phyloP scores from a whole-genome alignment of 2,329 filamentous ascomycete genomes.

The Mollisia scopiformis region DNA sequence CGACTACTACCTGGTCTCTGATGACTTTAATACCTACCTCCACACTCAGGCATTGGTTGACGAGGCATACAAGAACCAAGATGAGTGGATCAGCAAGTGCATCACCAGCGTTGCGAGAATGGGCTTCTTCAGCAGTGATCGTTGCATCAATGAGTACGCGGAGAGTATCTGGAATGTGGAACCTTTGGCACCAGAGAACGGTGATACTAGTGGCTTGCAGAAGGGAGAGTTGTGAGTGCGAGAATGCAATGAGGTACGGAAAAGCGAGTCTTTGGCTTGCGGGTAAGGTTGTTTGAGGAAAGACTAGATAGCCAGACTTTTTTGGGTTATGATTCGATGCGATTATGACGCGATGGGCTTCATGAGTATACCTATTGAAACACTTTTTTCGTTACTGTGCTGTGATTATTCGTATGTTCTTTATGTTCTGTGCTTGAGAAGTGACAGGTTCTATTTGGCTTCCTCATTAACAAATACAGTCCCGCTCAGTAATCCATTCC shows the following conservation, averaged over 20 bases:
- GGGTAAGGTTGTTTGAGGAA: neutral
- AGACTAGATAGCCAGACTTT: neutral
- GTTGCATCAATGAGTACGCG: slow-evolving; percentile 96
- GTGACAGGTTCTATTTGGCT: no score
- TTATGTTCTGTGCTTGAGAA: no score
- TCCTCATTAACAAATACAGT: no score
- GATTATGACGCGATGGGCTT: no score
- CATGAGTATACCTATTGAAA: neutral
- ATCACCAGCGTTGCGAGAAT: slow-evolving; percentile 89
- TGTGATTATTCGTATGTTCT: neutral
- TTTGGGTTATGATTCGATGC: neutral
- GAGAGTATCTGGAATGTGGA: slow-evolving; percentile 98
- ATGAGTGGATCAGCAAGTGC: slow-evolving; percentile 88
- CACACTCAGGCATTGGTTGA: slow-evolving; percentile 91
- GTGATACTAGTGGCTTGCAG: slow-evolving; percentile 18
- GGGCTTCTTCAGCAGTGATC: slow-evolving; percentile 96
- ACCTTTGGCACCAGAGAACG: slow-evolving; percentile 49
- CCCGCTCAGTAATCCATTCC: no score
- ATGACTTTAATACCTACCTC: slow-evolving; percentile 95
- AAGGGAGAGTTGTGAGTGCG: slow-evolving; percentile 27
- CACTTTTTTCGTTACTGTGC: neutral
- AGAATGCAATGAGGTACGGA: neutral
- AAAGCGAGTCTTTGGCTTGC: neutral
- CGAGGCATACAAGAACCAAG: slow-evolving; percentile 87
- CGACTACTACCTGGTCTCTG: slow-evolving; percentile 96